Percentiles rank a stretch among this genome's conserved stretches.
Evolutionary conservation across 2,329 filamentous ascomycete genomes (phyloP).

Genomic region (Neoscytalidium dimidiatum): DNA sequence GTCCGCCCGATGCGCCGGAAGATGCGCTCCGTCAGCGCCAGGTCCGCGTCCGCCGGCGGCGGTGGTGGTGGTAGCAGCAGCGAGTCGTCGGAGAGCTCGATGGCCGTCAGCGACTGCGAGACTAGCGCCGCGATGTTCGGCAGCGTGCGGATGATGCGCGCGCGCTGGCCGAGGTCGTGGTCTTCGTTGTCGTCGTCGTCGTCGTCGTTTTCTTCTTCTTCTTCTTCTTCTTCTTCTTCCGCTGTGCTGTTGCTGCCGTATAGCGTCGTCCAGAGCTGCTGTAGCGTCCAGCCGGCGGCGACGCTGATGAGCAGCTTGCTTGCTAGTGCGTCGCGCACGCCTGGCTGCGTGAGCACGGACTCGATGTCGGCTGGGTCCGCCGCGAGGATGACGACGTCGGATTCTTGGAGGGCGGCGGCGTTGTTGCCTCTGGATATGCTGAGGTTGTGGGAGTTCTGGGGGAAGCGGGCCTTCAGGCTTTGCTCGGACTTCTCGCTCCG

Average conservation of each 20-base stretch:
- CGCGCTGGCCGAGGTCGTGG: conserved; percentile 21
- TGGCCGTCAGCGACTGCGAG: conserved; percentile 43
- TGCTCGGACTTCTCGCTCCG: conserved; percentile 41
- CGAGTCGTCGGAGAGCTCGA: conserved; percentile 28
- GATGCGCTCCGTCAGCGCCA: conserved; percentile 26
- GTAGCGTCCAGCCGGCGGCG: conserved; percentile 51
- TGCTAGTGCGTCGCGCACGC: conserved; percentile 41
- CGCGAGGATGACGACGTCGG: conserved; percentile 49
- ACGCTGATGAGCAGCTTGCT: conserved; percentile 55
- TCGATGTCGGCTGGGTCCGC: conserved; percentile 50
- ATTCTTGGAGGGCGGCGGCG: conserved; percentile 35
- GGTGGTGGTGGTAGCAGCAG: too few species aligned
- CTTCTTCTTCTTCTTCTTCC: too few species aligned
- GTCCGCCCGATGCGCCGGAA: conserved; percentile 29
- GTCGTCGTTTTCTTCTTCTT: too few species aligned
- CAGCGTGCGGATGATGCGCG: conserved; percentile 43
- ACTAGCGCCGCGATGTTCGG: conserved; percentile 50
- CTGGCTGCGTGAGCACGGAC: conserved; percentile 38
- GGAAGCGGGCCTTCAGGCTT: conserved; percentile 36
- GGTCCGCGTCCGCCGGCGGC: conserved; percentile 25
- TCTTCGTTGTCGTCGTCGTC: too few species aligned
- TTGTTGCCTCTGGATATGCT: conserved; percentile 39
- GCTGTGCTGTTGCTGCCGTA: conserved; percentile 33
- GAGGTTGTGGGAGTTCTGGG: conserved; percentile 31
- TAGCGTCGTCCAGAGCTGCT: conserved; percentile 41